Evolutionary conservation across 2,329 filamentous ascomycete species (phyloP), one percentile per base, ranked within the genome.

Genomic region (Bipolaris sorokiniana): DNA sequence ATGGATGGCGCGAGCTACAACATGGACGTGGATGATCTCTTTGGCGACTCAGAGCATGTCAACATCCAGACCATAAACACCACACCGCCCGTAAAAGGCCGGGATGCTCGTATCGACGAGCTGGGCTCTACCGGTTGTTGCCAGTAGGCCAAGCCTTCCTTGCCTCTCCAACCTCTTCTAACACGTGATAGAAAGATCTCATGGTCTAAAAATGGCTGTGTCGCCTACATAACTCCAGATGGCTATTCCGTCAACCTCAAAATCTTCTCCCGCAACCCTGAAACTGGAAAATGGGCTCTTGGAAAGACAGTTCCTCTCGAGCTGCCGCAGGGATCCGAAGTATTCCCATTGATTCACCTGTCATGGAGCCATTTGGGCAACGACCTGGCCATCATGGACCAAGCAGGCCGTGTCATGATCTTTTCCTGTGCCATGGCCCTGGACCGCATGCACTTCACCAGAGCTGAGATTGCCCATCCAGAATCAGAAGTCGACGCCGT

Each of bases 191-290:
- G 92, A 73, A 87, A 86, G 63, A 84, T 97, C 51, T 88, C 90
- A 28, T 98, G 94, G 93, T 97, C 94, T 10, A 92, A 88, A 68
- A 85, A 87, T 59, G 94, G 94, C 41, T 92, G 89, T 58, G 91
- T 98, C 64, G 93, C 93, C 26, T 89, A 88, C 51, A 89, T 98
- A 64, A 85, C 88, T 18, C 79, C 85, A 15, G 89, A 93, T 76
- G 90, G 90, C 26, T 83, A 84, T 46, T 83, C 82, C 13, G 80
- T 97, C 50, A 87, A 90, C 70, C 82, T 96, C 44, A 87, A 88
- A 57, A 88, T 91, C 71, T 82, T 97, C 48, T 84, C 86, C 33
- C 88, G 89, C 68, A 83, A 88, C 63, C 83, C 87, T 0, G 82
- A 87, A 11, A 84, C 89, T 76, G 91, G 89, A 2, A 82, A 82